Conservation (phyloP, 2,329 filamentous ascomycete genomes). For the Beauveria australis region DNA sequence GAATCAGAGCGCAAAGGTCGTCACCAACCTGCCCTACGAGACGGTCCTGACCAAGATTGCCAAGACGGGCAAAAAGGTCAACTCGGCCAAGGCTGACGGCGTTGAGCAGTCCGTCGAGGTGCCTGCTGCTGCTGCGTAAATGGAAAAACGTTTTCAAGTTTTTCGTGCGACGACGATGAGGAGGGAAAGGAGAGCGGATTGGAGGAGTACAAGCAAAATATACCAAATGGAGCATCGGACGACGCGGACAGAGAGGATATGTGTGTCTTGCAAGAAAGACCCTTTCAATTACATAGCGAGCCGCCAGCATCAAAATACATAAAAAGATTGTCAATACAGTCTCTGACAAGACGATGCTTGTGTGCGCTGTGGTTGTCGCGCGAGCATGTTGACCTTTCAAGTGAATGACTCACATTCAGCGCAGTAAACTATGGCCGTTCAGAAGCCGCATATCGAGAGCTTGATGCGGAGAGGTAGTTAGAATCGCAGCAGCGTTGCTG, state of each 20-base stretch:
- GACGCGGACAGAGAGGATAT: neutral
- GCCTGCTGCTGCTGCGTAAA: conserved; percentile 24
- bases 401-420: neutral
- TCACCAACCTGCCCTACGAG: conserved; percentile 66
- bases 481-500: no score
- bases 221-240: neutral
- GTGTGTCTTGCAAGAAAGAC: neutral
- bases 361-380: neutral
- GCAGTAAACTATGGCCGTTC: neutral
- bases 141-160: neutral
- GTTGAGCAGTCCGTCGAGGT: conserved; percentile 44
- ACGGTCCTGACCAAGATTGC: conserved; percentile 79
- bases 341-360: neutral
- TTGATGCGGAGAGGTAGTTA: no score
- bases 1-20: conserved; percentile 70
- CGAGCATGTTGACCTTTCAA: neutral
- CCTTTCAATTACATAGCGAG: neutral
- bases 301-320: neutral
- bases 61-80: conserved; percentile 93
- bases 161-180: neutral
- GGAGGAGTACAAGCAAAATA: neutral
- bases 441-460: no score
- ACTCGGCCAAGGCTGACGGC: conserved; percentile 64
- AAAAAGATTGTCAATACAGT: neutral
- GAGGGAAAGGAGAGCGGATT: neutral